phyloP scores from a whole-genome alignment of 2,329 filamentous ascomycete genomes.

The Paramyrothecium sp. region DNA sequence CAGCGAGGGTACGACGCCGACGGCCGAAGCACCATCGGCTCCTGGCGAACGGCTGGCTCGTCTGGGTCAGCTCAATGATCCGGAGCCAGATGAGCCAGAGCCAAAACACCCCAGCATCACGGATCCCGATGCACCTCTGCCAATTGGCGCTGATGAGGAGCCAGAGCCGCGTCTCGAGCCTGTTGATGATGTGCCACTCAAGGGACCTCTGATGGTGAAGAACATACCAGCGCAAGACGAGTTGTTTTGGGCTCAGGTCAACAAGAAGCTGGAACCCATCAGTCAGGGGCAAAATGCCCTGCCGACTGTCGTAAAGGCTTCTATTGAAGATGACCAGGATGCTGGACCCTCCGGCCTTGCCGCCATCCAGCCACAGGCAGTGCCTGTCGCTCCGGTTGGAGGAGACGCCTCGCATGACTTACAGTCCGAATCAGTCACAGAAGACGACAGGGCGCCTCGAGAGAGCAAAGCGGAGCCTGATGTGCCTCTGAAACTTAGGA shows the following conservation, averaged over 20 bases:
- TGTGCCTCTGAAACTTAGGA: slow-evolving; percentile 44
- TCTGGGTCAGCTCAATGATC: slow-evolving; percentile 5
- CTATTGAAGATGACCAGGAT: slow-evolving; percentile 25
- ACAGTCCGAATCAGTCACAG: slow-evolving; percentile 16
- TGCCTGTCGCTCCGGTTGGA: slow-evolving; percentile 10
- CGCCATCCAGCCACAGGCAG: slow-evolving; percentile 7
- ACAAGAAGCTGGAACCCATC: slow-evolving; percentile 51
- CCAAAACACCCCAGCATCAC: slow-evolving; percentile 5
- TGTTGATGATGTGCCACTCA: slow-evolving; percentile 44
- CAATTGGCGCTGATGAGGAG: slow-evolving; percentile 13
- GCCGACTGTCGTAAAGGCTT: slow-evolving; percentile 39
- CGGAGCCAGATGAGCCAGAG: slow-evolving; percentile 1
- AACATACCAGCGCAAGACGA: slow-evolving; percentile 58
- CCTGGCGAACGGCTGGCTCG: background rate
- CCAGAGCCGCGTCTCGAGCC: slow-evolving; percentile 32
- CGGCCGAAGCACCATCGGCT: slow-evolving; percentile 11
- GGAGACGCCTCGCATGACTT: slow-evolving; percentile 19
- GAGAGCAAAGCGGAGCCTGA: slow-evolving; percentile 33
- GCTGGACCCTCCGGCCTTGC: slow-evolving; percentile 12
- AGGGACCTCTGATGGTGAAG: slow-evolving; percentile 51
- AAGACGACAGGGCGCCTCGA: slow-evolving; percentile 18
- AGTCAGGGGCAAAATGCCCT: slow-evolving; percentile 44
- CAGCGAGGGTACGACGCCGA: slow-evolving; percentile 27
- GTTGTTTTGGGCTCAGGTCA: slow-evolving; percentile 48
- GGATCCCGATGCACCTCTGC: slow-evolving; percentile 5